phyloP scores from a whole-genome alignment of 129 eudicot genomes.

The Ambrosia trifida region DNA sequence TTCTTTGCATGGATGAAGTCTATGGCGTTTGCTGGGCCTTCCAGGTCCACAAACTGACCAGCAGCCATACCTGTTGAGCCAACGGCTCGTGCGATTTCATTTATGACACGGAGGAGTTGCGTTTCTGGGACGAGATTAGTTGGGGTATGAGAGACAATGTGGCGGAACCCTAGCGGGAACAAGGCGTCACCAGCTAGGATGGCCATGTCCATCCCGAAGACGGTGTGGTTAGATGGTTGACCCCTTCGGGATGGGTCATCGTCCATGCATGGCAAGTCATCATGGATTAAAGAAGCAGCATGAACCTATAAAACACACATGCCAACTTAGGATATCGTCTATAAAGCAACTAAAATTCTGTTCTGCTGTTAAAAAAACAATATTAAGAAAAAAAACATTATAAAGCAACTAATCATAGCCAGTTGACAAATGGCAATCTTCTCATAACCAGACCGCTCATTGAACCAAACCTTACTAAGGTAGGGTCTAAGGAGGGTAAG shows the following conservation, averaged over 20 bases:
- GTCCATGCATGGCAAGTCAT: slow-evolving; percentile 97
- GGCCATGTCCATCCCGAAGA: slow-evolving; percentile 90
- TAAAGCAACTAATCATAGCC: background rate
- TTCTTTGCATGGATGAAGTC: slow-evolving; percentile 88
- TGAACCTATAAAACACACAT: slow-evolving; percentile 55
- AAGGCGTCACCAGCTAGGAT: slow-evolving; percentile 93
- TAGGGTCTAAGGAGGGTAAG: too few relatives aligned
- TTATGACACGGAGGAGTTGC: slow-evolving; percentile 69
- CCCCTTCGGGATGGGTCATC: slow-evolving; percentile 93
- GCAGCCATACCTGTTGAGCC: slow-evolving; percentile 99
- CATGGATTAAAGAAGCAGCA: slow-evolving; percentile 89
- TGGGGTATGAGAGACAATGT: slow-evolving; percentile 89
- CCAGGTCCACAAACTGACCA: slow-evolving; percentile 84
- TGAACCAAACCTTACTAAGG: too few relatives aligned
- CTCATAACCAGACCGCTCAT: too few relatives aligned
- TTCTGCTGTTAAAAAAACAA: too few relatives aligned
- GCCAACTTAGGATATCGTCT: background rate
- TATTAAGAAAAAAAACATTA: too few relatives aligned
- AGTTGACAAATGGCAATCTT: background rate
- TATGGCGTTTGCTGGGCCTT: slow-evolving; percentile 71
- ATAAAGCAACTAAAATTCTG: background rate
- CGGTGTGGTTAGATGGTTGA: slow-evolving; percentile 86
- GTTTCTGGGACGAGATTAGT: slow-evolving; percentile 63
- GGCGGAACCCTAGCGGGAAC: slow-evolving; percentile 93
- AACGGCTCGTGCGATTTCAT: slow-evolving; percentile 92